Conservation (phyloP, 495 filamentous ascomycete species). For the Xylaria telfairii region DNA sequence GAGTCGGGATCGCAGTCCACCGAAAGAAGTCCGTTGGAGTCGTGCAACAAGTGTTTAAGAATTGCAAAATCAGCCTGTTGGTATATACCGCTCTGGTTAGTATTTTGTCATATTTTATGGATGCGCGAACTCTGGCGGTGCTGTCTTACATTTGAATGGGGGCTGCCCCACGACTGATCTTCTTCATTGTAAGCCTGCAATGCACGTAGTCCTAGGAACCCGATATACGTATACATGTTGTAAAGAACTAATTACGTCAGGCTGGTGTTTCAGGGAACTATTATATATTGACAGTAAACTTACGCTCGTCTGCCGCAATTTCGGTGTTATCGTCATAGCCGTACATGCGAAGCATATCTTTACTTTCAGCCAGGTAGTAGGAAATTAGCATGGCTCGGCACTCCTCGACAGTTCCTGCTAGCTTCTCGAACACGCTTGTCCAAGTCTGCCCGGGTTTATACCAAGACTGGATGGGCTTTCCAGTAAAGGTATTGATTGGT, state of each 20-base stretch:
- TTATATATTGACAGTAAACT: not conserved
- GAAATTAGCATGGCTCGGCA: slow-evolving; percentile 44
- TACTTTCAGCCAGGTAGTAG: slow-evolving; percentile 33
- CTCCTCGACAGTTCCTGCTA: slow-evolving; percentile 72
- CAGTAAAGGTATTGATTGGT: slow-evolving; percentile 70
- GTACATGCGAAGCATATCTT: not conserved
- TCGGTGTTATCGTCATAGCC: not conserved
- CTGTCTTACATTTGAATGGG: not conserved
- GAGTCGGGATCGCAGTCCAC: slow-evolving; percentile 23
- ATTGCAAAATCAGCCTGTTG: slow-evolving; percentile 51
- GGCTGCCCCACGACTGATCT: not conserved
- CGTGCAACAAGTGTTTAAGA: slow-evolving; percentile 42
- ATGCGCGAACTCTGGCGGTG: not conserved
- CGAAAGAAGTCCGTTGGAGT: slow-evolving; percentile 41
- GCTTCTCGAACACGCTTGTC: slow-evolving; percentile 74
- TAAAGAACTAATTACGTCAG: slow-evolving; percentile 54
- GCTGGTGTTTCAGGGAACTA: too few relatives aligned
- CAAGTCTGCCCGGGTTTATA: slow-evolving; percentile 83
- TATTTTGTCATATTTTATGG: too few relatives aligned
- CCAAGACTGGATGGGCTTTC: slow-evolving; percentile 68
- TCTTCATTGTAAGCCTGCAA: slow-evolving; percentile 70
- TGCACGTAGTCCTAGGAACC: slow-evolving; percentile 67
- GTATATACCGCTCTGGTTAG: too few relatives aligned
- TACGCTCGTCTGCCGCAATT: slow-evolving; percentile 1
- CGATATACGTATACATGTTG: slow-evolving; percentile 69